A percentile compares a stretch with the other conserved stretches of the same genome.
phyloP scores from a whole-genome alignment of 176 grass and related monocot genomes.

The Thalia dealbata region DNA sequence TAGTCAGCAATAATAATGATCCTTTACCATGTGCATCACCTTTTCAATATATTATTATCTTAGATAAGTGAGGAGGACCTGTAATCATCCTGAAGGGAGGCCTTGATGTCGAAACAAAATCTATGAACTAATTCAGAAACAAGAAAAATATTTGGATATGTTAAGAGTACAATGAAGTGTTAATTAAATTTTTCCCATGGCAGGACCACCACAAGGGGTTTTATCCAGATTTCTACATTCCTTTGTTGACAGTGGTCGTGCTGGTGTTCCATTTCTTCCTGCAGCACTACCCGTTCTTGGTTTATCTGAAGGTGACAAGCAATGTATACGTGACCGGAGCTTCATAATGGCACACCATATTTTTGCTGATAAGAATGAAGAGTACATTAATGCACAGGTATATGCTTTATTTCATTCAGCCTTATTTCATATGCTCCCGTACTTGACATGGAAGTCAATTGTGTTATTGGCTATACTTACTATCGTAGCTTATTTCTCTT shows the following conservation, averaged over 20 bases:
- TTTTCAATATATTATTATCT: no score
- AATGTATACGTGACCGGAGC: slow-evolving; percentile 90
- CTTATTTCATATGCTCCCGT: not conserved
- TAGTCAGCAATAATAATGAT: no score
- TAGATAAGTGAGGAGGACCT: no score
- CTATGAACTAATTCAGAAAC: not conserved
- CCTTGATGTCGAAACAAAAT: not conserved
- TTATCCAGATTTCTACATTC: slow-evolving; percentile 83
- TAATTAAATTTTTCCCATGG: slow-evolving; percentile 12
- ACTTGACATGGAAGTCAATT: not conserved
- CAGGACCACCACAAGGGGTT: slow-evolving; percentile 87
- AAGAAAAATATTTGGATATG: not conserved
- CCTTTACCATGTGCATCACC: no score
- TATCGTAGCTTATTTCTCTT: not conserved
- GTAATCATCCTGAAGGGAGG: no score
- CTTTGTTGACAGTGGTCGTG: slow-evolving; percentile 65
- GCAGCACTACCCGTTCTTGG: slow-evolving; percentile 79
- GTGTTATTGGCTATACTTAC: not conserved
- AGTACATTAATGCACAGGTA: slow-evolving; percentile 92
- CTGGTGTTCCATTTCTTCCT: slow-evolving; percentile 88
- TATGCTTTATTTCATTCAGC: not conserved
- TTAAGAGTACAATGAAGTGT: not conserved
- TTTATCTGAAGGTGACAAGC: slow-evolving; percentile 92
- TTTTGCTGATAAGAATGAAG: slow-evolving; percentile 90
- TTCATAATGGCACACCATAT: slow-evolving; percentile 98